Conservation (phyloP, 371 early-diverging fungal species). For the Mucor mucedo region DNA sequence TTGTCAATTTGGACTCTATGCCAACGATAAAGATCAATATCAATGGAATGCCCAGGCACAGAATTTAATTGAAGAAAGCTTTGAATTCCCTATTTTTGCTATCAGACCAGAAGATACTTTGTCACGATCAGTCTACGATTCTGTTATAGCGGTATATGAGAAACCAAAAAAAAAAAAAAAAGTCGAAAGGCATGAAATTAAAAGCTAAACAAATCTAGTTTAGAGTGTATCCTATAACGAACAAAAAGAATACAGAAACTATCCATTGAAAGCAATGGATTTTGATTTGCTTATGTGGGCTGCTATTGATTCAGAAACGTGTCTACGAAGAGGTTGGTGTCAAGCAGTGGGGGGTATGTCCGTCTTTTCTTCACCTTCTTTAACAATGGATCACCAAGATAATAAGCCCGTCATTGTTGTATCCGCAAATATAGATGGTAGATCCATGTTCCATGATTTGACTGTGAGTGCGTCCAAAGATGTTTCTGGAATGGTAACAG, state of each 20-base stretch:
- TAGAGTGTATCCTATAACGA: constrained; percentile 61
- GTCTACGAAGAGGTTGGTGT: constrained; percentile 77
- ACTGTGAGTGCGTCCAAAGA: constrained; percentile 58
- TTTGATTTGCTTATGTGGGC: constrained; percentile 78
- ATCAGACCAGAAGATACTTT: constrained; percentile 52
- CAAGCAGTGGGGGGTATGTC: constrained; percentile 73
- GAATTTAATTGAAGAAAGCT: constrained; percentile 54
- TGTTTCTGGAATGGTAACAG: constrained; percentile 65
- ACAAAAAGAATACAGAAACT: constrained; percentile 49
- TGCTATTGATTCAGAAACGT: constrained; percentile 68
- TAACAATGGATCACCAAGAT: constrained; percentile 55
- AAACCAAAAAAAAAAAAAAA: not conserved
- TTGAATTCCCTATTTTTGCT: constrained; percentile 74
- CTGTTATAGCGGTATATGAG: constrained; percentile 30
- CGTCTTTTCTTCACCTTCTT: constrained; percentile 73
- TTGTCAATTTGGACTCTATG: constrained; percentile 74
- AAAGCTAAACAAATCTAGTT: not conserved
- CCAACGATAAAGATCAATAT: constrained; percentile 52
- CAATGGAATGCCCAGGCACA: constrained; percentile 79
- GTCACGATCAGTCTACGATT: constrained; percentile 46
- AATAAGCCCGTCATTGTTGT: constrained; percentile 71
- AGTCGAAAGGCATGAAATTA: not conserved
- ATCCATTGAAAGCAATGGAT: constrained; percentile 73
- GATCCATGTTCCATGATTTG: constrained; percentile 71
- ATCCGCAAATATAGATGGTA: constrained; percentile 68